phyloP scores from a whole-genome alignment of 164 flowering plant genomes.

The Stephania yunnanensis region DNA sequence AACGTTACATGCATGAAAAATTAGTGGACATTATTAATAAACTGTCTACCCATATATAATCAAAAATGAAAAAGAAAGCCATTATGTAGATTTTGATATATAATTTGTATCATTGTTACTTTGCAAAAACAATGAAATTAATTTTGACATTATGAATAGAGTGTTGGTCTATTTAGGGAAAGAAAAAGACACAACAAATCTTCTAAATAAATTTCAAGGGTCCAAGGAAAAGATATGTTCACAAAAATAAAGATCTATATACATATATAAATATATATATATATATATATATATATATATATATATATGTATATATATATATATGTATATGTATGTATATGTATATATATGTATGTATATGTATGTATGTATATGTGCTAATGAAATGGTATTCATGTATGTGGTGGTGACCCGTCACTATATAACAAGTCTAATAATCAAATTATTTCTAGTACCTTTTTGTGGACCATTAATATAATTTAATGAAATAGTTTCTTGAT shows the following conservation, averaged over 20 bases:
- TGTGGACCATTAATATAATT: conserved; percentile 1
- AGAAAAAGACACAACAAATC: background rate
- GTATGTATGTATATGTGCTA: background rate
- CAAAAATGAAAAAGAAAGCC: background rate
- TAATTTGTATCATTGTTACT: background rate
- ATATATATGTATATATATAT: no score
- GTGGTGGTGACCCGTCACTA: conserved; percentile 1
- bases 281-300: no score
- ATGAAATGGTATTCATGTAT: background rate
- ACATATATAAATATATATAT: no score
- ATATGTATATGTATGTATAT: no score
- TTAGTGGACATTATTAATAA: background rate
- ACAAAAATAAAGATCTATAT: background rate
- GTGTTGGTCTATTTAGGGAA: conserved; percentile 1
- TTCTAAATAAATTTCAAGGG: background rate
- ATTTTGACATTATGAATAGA: background rate
- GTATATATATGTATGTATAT: no score
- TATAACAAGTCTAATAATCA: background rate
- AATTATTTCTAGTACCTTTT: background rate
- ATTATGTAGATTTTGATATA: background rate
- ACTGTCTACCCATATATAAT: background rate
- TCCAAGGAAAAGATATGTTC: background rate
- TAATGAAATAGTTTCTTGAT: background rate
- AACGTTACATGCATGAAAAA: background rate
- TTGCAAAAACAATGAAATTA: background rate